Percentiles rank a stretch among this genome's conserved stretches.
Evolutionary conservation across 176 grass and related monocot genomes (phyloP).

Genomic region (Hsuehochloa calcarea): DNA sequence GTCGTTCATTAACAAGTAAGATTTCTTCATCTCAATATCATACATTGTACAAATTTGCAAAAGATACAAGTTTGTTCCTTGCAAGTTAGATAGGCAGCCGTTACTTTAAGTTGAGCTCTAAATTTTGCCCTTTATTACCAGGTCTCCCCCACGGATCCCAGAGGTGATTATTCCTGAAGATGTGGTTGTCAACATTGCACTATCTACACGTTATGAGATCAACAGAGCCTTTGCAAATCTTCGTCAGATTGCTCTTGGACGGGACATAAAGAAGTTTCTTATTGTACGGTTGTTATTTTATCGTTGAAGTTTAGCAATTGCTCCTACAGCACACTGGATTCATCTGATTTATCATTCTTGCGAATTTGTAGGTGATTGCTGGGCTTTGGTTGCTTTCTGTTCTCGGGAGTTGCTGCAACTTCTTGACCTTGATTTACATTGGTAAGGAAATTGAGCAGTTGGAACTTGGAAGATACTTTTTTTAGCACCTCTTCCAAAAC

Average conservation of each 20-base stretch:
- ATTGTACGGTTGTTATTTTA: constrained; percentile 47
- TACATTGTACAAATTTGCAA: background rate
- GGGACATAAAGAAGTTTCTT: constrained; percentile 86
- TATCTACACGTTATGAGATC: constrained; percentile 63
- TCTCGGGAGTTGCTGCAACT: constrained; percentile 71
- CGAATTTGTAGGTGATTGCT: constrained; percentile 66
- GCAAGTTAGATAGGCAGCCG: background rate
- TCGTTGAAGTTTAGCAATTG: background rate
- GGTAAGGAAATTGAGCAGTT: constrained; percentile 45
- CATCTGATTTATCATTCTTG: background rate
- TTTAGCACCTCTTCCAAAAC: background rate
- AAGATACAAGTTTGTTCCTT: background rate
- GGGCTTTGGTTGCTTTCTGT: constrained; percentile 86
- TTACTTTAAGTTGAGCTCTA: background rate
- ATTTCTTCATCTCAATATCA: background rate
- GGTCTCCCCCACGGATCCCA: constrained; percentile 63
- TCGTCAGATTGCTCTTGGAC: constrained; percentile 71
- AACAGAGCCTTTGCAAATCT: constrained; percentile 67
- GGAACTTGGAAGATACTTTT: background rate
- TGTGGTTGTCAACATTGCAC: constrained; percentile 56
- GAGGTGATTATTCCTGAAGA: constrained; percentile 75
- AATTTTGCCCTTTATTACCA: constrained; percentile 39
- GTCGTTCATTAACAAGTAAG: constrained; percentile 81
- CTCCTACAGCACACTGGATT: background rate
- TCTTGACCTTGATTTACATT: constrained; percentile 90